Conservation (phyloP, 805 yeast species). For the Cephaloascus albidus region DNA sequence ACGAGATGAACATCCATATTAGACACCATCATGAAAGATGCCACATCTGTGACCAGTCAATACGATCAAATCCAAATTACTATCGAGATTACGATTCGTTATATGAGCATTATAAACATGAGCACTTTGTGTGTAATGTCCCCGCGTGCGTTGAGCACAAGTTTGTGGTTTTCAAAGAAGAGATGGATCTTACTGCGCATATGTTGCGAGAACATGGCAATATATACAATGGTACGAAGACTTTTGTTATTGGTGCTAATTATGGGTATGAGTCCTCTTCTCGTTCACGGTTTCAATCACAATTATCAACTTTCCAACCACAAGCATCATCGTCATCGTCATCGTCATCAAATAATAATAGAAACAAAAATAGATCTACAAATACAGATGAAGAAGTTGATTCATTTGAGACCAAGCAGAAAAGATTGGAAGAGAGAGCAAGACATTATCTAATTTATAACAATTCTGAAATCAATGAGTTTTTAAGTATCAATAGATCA, state of each 20-base stretch:
- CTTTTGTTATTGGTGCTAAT: constrained; percentile 25
- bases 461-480: constrained; percentile 32
- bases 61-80: constrained; percentile 57
- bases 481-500: constrained; percentile 36
- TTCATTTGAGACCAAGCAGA: constrained; percentile 37
- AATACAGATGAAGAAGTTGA: constrained; percentile 16
- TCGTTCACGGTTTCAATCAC: constrained; percentile 41
- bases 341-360: constrained; percentile 7
- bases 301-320: constrained; percentile 47
- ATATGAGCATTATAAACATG: constrained; percentile 61
- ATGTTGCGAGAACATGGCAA: constrained; percentile 75
- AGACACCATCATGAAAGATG: constrained; percentile 83
- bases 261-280: constrained; percentile 1
- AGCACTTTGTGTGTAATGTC: constrained; percentile 73
- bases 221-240: constrained; percentile 34
- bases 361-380: constrained; percentile 7
- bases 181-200: constrained; percentile 80
- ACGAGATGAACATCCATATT: constrained; percentile 76
- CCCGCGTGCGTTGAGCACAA: constrained; percentile 77
- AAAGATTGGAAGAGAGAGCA: constrained; percentile 77
- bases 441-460: constrained; percentile 64
- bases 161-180: constrained; percentile 87
- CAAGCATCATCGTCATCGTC: constrained; percentile 2
- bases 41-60: constrained; percentile 72
- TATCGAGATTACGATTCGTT: constrained; percentile 70